Conservation (phyloP, 106 monocot genomes). For the Allium sativum region DNA sequence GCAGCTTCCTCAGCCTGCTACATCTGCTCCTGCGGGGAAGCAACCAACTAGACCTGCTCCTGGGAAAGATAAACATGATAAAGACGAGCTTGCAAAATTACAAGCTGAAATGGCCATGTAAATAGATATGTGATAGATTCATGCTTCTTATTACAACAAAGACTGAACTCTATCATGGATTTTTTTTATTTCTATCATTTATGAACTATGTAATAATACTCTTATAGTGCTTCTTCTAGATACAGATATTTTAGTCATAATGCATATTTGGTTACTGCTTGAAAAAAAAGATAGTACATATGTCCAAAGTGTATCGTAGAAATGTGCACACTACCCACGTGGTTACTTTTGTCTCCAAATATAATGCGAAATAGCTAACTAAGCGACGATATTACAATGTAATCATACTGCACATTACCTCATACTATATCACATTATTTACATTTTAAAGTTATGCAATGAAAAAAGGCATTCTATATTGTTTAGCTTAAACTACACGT, state of each 20-base stretch:
- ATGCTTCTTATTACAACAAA: no score
- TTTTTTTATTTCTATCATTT: no score
- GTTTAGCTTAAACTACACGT: no score
- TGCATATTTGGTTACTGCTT: no score
- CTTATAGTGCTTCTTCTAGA: no score
- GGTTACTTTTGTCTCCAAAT: background rate
- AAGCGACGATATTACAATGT: no score
- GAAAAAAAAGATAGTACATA: no score
- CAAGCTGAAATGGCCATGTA: conserved; percentile 99
- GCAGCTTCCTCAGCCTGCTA: conserved; percentile 78
- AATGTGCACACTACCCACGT: background rate
- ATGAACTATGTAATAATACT: no score
- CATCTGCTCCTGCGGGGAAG: conserved; percentile 45
- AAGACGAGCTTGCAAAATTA: conserved; percentile 66
- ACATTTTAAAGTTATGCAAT: background rate
- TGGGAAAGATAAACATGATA: conserved; percentile 60
- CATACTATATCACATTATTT: no score
- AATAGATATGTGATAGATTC: background rate
- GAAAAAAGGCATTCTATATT: background rate
- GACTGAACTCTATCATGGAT: no score
- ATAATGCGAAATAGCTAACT: background rate
- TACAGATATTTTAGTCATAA: no score
- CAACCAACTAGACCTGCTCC: conserved; percentile 34
- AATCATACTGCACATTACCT: no score
- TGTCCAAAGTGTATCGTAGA: background rate